These are phyloP conservation scores for Candolleomyces aberdarensis DNA, from an alignment of 768 basidiomycete genomes.

Conservation along the genomic window DNA sequence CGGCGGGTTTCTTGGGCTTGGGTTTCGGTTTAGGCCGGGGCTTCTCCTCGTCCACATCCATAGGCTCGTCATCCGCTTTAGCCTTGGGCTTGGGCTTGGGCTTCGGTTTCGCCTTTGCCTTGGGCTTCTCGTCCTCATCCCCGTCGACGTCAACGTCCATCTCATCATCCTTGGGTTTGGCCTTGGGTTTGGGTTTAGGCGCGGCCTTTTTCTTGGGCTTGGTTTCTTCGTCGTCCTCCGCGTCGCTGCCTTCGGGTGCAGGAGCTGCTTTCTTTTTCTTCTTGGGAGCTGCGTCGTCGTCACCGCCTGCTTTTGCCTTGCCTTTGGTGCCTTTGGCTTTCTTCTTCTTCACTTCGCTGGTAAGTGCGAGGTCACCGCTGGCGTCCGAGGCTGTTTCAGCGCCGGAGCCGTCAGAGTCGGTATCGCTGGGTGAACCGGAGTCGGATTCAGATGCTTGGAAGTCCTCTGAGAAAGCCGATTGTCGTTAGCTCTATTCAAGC, in stretches of 20 bases:
- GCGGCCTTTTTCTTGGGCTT: constrained; percentile 36
- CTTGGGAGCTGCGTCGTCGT: constrained; percentile 4
- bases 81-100: constrained; percentile 43
- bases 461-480: constrained; percentile 58
- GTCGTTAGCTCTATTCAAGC: no score
- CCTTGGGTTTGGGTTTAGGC: constrained; percentile 48
- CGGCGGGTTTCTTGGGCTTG: constrained; percentile 25
- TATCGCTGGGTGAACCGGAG: constrained; percentile 80
- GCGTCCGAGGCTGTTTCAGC: constrained; percentile 83
- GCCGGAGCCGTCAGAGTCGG: constrained; percentile 64
- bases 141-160: constrained; percentile 48
- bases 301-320: constrained; percentile 25
- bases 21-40: constrained; percentile 44
- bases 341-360: constrained; percentile 42
- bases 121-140: constrained; percentile 37
- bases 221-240: constrained; percentile 40
- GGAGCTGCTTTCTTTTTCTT: constrained; percentile 24
- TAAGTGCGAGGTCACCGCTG: constrained; percentile 70
- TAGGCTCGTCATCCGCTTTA: constrained; percentile 36
- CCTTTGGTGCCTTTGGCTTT: constrained; percentile 37
- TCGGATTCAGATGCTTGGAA: constrained; percentile 87
- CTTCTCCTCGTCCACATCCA: constrained; percentile 43
- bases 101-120: constrained; percentile 34
- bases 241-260: constrained; percentile 30
- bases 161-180: constrained; percentile 36